These are phyloP conservation scores for Alternaria panax DNA, from an alignment of 2,329 filamentous ascomycete genomes.

Conservation along the genomic window DNA sequence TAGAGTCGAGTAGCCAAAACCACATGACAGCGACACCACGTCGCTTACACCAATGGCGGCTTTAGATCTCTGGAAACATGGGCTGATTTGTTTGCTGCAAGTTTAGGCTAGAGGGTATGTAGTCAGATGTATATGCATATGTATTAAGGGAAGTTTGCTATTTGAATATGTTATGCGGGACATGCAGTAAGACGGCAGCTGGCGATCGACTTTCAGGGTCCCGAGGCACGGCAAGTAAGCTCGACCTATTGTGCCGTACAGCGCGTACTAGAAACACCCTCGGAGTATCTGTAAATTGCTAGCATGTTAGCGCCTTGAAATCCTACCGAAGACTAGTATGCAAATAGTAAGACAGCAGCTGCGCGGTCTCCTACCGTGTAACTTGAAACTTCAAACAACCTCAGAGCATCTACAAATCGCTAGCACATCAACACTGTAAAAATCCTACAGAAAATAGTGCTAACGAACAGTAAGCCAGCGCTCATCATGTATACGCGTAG, in stretches of 20 bases:
- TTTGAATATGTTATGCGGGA: not conserved
- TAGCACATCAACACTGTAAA: too few relatives aligned
- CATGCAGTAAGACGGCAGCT: constrained; percentile 9
- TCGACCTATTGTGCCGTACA: not conserved
- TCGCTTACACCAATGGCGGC: not conserved
- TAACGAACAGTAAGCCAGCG: too few relatives aligned
- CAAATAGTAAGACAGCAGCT: not conserved
- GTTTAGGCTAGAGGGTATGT: not conserved
- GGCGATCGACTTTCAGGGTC: not conserved
- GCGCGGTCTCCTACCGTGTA: too few relatives aligned
- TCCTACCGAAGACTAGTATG: not conserved
- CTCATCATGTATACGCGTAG: too few relatives aligned
- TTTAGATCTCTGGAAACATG: not conserved
- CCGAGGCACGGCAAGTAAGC: not conserved
- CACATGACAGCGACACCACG: not conserved
- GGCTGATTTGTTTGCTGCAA: not conserved
- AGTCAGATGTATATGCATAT: not conserved
- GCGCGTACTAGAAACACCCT: not conserved
- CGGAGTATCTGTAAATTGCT: not conserved
- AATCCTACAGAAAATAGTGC: too few relatives aligned
- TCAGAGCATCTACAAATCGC: too few relatives aligned
- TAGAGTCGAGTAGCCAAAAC: not conserved
- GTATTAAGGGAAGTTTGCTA: constrained; percentile 1
- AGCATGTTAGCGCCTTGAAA: not conserved
- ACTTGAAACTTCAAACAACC: too few relatives aligned